These are phyloP conservation scores for Primulina tabacum DNA, from an alignment of 257 asterid species.

Conservation along the genomic window DNA sequence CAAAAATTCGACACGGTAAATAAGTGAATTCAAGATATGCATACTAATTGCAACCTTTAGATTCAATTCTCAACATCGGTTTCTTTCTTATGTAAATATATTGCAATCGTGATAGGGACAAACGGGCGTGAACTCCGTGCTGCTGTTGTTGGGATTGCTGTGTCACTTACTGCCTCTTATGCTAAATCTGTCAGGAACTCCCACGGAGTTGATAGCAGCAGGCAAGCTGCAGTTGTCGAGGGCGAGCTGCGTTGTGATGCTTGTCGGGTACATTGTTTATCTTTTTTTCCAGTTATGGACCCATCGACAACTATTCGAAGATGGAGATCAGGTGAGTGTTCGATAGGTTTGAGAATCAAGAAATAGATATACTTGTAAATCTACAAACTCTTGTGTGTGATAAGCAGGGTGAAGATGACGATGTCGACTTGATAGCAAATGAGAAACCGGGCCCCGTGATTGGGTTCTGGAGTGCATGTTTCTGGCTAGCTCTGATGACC, in stretches of 20 bases:
- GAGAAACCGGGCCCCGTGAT: conserved; percentile 52
- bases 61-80: too few species aligned
- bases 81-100: background rate
- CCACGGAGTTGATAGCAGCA: conserved; percentile 27
- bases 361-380: background rate
- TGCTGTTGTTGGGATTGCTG: conserved; percentile 58
- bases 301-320: conserved; percentile 68
- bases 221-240: conserved; percentile 57
- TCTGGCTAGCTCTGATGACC: conserved; percentile 73
- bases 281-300: conserved; percentile 76
- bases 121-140: conserved; percentile 70
- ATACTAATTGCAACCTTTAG: background rate
- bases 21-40: background rate
- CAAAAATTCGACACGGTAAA: conserved; percentile 72
- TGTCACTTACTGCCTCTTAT: conserved; percentile 69
- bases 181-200: conserved; percentile 37
- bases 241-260: conserved; percentile 71
- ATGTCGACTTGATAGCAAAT: conserved; percentile 32
- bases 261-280: conserved; percentile 58
- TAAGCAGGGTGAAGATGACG: conserved; percentile 37
- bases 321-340: conserved; percentile 42
- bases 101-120: conserved; percentile 50
- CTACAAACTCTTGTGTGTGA: background rate
- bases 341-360: background rate
- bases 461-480: conserved; percentile 72